phyloP scores from a whole-genome alignment of 2,329 filamentous ascomycete species.

The Fusarium humuli region DNA sequence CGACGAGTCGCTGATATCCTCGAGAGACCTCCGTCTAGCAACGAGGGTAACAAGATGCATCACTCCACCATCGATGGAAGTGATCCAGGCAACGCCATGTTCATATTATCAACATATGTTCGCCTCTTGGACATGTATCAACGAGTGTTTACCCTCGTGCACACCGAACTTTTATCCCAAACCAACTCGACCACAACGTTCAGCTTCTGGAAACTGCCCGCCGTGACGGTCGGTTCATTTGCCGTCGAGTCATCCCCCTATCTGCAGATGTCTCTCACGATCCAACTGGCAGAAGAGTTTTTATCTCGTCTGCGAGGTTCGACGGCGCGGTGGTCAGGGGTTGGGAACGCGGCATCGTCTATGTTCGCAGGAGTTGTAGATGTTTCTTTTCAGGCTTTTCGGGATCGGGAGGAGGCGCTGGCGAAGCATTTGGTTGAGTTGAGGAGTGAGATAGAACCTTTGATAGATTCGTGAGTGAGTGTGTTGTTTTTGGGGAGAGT shows the following conservation, averaged over 20 bases:
- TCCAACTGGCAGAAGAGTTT: slow-evolving; percentile 58
- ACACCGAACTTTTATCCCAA: slow-evolving; percentile 48
- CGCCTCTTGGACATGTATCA: slow-evolving; percentile 57
- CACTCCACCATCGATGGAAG: slow-evolving; percentile 43
- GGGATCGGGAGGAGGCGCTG: slow-evolving; percentile 51
- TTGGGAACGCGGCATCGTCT: slow-evolving; percentile 44
- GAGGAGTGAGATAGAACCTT: slow-evolving; percentile 50
- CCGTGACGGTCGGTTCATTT: slow-evolving; percentile 56
- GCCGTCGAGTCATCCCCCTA: slow-evolving; percentile 54
- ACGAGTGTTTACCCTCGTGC: slow-evolving; percentile 53
- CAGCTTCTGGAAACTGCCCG: slow-evolving; percentile 55
- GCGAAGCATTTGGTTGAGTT: slow-evolving; percentile 50
- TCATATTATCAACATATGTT: slow-evolving; percentile 55
- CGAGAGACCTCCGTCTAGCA: slow-evolving; percentile 41
- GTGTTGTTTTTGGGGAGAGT: not conserved
- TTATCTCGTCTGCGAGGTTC: slow-evolving; percentile 51
- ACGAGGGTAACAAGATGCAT: slow-evolving; percentile 11
- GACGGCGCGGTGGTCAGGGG: slow-evolving; percentile 47
- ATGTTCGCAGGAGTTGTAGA: slow-evolving; percentile 52
- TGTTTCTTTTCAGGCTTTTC: slow-evolving; percentile 48
- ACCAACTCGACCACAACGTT: slow-evolving; percentile 47
- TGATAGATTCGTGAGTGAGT: slow-evolving; percentile 44
- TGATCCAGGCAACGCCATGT: slow-evolving; percentile 54
- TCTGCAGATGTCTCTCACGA: slow-evolving; percentile 57
- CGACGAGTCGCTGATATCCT: slow-evolving; percentile 53